Evolutionary conservation across 257 asterid genomes (phyloP), one percentile per base, ranked within the genome.

Genomic region (Lantana camara): DNA sequence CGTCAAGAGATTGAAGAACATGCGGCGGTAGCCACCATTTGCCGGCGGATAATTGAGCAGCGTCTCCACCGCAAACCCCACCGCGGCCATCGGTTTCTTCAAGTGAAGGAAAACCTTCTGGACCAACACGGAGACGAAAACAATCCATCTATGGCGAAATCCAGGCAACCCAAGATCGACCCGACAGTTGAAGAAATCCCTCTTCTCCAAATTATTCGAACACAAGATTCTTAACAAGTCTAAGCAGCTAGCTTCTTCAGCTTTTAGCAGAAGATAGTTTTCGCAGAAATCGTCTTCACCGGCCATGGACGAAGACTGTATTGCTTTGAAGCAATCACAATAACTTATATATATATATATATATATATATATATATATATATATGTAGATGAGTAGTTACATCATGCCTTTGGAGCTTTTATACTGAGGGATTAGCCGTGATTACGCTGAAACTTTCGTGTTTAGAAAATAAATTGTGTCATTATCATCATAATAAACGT

Each of bases 21-120:
- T 79, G 11, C 40, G 48, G 50, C 14, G 54, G 66, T 32, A 70
- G 53, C 95, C 93, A 22, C 93, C 95, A 23, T 89, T 89, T 61
- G 41, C 54, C 1, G 70, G 5, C 63, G 85, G 79, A 68, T 67
- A 80, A 27, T 86, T 89, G 29, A 86, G 22, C 34, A 56, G 0
- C 70, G 63, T 5, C 68, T 86, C 97, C 9, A 82, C 8, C 44
- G 29, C 15, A 0, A 75, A 49, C 4, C 94, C 94, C 2, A 71
- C 10, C 40, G 10, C 46, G 12, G 76, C 80, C 85, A 82, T 0
- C 0, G 94, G 95, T 7, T n/a, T 68, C 73, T 63, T 75, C 63
- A 75, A 64, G 29, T 8, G 16, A 20, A 81, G 32, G 1, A 86
- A 8, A 1, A 72, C 7, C 57, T 80, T 89, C 63, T 84, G 91